These are phyloP conservation scores for Xylariaceae sp. DNA, from an alignment of 2,329 filamentous ascomycete genomes.

Conservation along the genomic window DNA sequence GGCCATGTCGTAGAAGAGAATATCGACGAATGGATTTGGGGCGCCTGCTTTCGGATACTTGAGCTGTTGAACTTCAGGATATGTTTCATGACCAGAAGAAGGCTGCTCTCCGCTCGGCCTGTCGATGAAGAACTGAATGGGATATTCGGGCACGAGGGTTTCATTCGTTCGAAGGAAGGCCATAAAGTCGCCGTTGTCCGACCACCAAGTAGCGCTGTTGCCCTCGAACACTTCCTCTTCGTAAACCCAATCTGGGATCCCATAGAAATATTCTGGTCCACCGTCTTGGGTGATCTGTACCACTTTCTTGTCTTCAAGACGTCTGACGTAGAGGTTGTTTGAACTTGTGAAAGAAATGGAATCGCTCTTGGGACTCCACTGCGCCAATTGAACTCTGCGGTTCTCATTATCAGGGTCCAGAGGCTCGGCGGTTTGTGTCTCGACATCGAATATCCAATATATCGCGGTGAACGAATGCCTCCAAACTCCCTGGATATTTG, in stretches of 20 bases:
- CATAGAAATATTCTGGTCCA: slow-evolving; percentile 84
- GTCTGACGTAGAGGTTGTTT: slow-evolving; percentile 85
- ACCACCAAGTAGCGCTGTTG: slow-evolving; percentile 92
- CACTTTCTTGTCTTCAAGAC: slow-evolving; percentile 50
- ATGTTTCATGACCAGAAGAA: slow-evolving; percentile 68
- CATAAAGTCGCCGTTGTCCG: slow-evolving; percentile 77
- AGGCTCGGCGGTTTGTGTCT: slow-evolving; percentile 68
- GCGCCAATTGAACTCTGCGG: slow-evolving; percentile 71
- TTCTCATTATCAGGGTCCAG: slow-evolving; percentile 64
- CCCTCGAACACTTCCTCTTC: slow-evolving; percentile 75
- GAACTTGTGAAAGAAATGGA: slow-evolving; percentile 82
- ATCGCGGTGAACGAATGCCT: slow-evolving; percentile 79
- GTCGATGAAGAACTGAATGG: slow-evolving; percentile 87
- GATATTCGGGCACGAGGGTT: slow-evolving; percentile 82
- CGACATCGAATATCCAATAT: slow-evolving; percentile 92
- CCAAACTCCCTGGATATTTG: slow-evolving; percentile 70
- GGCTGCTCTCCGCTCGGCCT: slow-evolving; percentile 71
- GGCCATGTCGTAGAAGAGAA: slow-evolving; percentile 81
- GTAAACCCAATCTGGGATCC: slow-evolving; percentile 96
- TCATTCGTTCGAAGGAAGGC: slow-evolving; percentile 94
- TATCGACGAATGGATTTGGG: slow-evolving; percentile 82
- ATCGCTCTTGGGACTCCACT: slow-evolving; percentile 83
- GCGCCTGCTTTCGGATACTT: slow-evolving; percentile 97
- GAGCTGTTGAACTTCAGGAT: slow-evolving; percentile 85
- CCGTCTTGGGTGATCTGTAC: slow-evolving; percentile 80